phyloP scores from a whole-genome alignment of 2,329 filamentous ascomycete genomes.

The Fusarium marasasianum region DNA sequence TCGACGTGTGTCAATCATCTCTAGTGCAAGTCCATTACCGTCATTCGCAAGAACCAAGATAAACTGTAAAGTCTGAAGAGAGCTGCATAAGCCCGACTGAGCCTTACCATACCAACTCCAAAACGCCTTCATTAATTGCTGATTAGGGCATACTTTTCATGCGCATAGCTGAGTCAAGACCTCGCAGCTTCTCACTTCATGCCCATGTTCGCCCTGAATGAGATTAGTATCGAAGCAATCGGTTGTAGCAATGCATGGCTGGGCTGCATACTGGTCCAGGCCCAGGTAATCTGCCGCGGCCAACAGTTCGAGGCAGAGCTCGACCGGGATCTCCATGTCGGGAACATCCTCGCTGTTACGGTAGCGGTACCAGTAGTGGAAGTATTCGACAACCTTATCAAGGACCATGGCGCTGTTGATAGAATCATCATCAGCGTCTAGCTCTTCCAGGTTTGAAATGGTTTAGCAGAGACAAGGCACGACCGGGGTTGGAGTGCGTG shows the following conservation, averaged over 20 bases:
- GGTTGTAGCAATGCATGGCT: slow-evolving; percentile 44
- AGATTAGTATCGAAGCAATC: slow-evolving; percentile 44
- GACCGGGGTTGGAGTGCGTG: slow-evolving; percentile 23
- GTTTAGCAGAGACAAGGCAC: slow-evolving; percentile 17
- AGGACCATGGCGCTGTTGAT: slow-evolving; percentile 72
- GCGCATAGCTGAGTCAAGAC: not conserved
- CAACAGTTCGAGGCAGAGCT: slow-evolving; percentile 80
- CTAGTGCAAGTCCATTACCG: slow-evolving; percentile 21
- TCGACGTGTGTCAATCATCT: not conserved
- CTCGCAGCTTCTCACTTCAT: slow-evolving; percentile 44
- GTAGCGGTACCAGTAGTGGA: slow-evolving; percentile 83
- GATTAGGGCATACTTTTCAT: not conserved
- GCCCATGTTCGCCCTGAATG: slow-evolving; percentile 50
- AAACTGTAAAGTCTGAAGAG: not conserved
- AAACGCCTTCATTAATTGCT: slow-evolving; percentile 19
- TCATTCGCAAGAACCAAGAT: slow-evolving; percentile 24
- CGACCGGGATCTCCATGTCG: slow-evolving; percentile 82
- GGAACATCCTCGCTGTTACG: slow-evolving; percentile 75
- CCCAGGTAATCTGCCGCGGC: slow-evolving; percentile 81
- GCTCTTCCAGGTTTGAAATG: slow-evolving; percentile 13
- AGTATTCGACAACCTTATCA: slow-evolving; percentile 84
- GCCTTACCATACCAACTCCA: slow-evolving; percentile 31
- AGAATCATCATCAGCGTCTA: slow-evolving; percentile 38
- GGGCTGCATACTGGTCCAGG: slow-evolving; percentile 63
- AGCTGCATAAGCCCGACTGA: slow-evolving; percentile 6